Evolutionary conservation across 1,139 yeast species (phyloP), one percentile per base, ranked within the genome.

Genomic region (Williopsis jadinii): DNA sequence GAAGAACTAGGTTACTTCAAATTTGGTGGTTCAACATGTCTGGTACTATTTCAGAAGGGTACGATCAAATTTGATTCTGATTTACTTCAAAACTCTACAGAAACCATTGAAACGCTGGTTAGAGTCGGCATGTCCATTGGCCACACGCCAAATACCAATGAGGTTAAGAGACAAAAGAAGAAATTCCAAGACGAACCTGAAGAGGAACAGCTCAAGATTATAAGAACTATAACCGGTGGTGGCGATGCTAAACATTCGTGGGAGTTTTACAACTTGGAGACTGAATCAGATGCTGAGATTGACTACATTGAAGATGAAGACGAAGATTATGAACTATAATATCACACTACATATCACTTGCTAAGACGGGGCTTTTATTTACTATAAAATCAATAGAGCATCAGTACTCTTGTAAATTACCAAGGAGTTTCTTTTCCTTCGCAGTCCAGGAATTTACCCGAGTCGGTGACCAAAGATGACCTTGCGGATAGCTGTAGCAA

Each of bases 81-180:
- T 59, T 60, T 92, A 32, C 57, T 74, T 5, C 64, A 71, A 32
- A 92, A 90, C 59, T 84, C 96, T 0, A 63, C 61, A 27, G 72
- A 76, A 15, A 73, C 81, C 14, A 71, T 86, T 26, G 98, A 92
- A 57, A 90, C 97, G 0, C 67, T 90, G 46, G 80, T 88, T 0
- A 66, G 86, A 42, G 95, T 90, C 2, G 98, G 97, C 1, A 92
- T 86, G 80, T 84, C 95, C 36, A 75, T 90, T 32, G 97, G 97
- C 0, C 97, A 90, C 59, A 53, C 73, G 0, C 75, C 75, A 0
- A 72, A 66, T 11, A 63, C 64, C 1, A 55, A 62, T 1, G 87
- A 80, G 50, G 68, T 61, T 50, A 62, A 66, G 42, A 68, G 92
- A 54, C 65, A 66, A 41, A 70, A 65, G 43, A 54, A 68, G 24